Base-by-base conservation (phyloP, 768 basidiomycete genomes). In the Podaxis sp. region DNA sequence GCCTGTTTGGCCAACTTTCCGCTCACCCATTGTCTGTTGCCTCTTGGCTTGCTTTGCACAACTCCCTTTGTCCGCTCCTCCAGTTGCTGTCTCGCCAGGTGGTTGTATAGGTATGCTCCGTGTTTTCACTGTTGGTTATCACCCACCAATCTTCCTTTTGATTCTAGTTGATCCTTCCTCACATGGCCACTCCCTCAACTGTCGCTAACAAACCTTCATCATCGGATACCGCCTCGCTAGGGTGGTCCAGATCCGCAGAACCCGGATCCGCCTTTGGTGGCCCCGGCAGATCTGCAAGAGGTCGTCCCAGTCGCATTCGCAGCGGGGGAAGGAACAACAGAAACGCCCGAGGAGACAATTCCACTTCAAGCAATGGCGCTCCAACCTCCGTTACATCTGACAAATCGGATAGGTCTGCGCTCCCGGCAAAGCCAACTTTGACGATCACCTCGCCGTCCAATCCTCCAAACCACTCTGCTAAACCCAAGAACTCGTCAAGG, bases 191-290 rank as follows among this genome's bases (percentile, higher is more conserved):
- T n/a, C 71, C 80, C 64, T 67, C 79, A 57, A 73, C 69, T 61
- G 52, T 73, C 52, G 64, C 76, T 55, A 60, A 69, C 64, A 72
- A 79, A 63, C 74, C 75, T 51, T 66, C 46, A 9, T 49, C 44
- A 12, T 52, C 36, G 19, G 59, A 60, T 39, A 7, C n/a, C 12
- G 8, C 38, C 5, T 15, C 69, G 38, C 72, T 76, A 59, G 79
- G 81, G 64, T 84, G 85, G 84, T 72, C 69, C 48, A 76, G 76
- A 54, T 68, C 74, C n/a, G 77, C 75, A 54, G 85, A 85, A 52
- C 75, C 79, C 55, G 82, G 79, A 6, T 76, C 80, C 38, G 77
- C 82, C 38, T 83, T 83, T 66, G 79, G 74, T 67, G 81, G 82
- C 51, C 69, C 79, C 33, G 72, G 74, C 66, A 77, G 76, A 65